Conservation (phyloP, 2,329 filamentous ascomycete genomes). For the Coniochaeta sp. region DNA sequence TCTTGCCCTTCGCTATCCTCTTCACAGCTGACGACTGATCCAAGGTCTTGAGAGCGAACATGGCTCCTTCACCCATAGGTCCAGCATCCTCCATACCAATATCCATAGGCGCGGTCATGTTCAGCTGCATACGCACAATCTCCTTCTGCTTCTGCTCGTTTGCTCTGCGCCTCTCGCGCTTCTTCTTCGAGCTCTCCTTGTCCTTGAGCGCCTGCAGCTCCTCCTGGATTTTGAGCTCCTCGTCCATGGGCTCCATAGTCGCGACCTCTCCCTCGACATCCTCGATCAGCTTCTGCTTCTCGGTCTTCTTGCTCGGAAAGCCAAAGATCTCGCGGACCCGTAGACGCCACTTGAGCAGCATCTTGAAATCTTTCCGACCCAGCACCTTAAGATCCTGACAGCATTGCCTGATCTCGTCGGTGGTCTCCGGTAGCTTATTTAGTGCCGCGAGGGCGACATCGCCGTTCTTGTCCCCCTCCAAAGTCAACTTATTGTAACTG, state of each 20-base stretch:
- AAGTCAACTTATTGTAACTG: slow-evolving; percentile 74
- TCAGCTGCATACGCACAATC: slow-evolving; percentile 91
- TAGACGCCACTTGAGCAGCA: slow-evolving; percentile 81
- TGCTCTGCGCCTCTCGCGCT: slow-evolving; percentile 75
- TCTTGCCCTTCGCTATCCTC: slow-evolving; percentile 69
- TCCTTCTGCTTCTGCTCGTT: slow-evolving; percentile 95
- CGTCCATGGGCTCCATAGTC: slow-evolving; percentile 84
- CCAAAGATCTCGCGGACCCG: slow-evolving; percentile 88
- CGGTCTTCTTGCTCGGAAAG: slow-evolving; percentile 66
- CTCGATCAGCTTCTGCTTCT: slow-evolving; percentile 18
- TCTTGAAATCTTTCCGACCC: slow-evolving; percentile 89
- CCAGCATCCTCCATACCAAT: slow-evolving; percentile 87
- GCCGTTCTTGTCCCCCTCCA: slow-evolving; percentile 70
- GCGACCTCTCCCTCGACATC: slow-evolving; percentile 68
- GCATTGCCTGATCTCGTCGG: slow-evolving; percentile 68
- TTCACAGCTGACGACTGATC: slow-evolving; percentile 67
- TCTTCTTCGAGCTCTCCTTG: slow-evolving; percentile 67
- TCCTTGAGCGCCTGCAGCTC: slow-evolving; percentile 80
- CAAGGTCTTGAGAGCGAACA: slow-evolving; percentile 78
- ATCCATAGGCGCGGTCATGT: slow-evolving; percentile 94
- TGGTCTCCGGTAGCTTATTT: slow-evolving; percentile 80
- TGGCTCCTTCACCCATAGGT: slow-evolving; percentile 69
- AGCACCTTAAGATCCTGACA: slow-evolving; percentile 84
- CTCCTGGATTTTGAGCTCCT: slow-evolving; percentile 84
- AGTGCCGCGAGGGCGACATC: slow-evolving; percentile 84